Base-by-base conservation (phyloP, 768 basidiomycete species). In the Macrolepiota fuliginosa region DNA sequence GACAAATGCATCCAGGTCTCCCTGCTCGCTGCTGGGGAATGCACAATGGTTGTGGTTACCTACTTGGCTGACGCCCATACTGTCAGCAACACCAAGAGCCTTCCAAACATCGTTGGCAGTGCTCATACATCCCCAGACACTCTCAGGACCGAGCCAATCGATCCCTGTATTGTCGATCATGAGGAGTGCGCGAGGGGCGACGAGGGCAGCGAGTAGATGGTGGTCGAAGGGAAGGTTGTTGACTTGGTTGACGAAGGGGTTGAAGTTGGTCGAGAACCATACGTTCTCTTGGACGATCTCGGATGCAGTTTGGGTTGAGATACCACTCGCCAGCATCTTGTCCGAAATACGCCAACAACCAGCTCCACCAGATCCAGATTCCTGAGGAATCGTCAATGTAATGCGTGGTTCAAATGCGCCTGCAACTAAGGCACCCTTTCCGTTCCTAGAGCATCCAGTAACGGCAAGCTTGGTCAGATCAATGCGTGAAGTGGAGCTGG, bases 201-300 rank as follows among this genome's bases (percentile, higher is more conserved):
- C 76, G 58, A 87, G 68, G 0, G 75, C 84, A 6, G 81, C 76
- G 64, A 86, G 82, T 67, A 80, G 58, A 69, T 87, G 84, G 71
- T 87, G 85, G 72, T 87, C 85, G 70, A 79, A 79, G 11, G 84
- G 83, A n/a, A 87, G 79, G 56, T 64, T 68, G 66, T 71, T 69
- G 32, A 85, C 73, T 45, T 73, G 70, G 70, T 76, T 78, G 6
- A 79, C 79, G 71, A 76, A 85, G 58, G 74, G 71, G 57, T 79
- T 71, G 71, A 85, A 85, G 55, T 67, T 69, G 17, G 77, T 72
- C 29, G 81, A 81, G 78, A 85, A 83, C 84, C 85, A 87, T 35
- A 84, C 83, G 69, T 87, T 85, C 74, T 87, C 84, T 45, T 71
- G 71, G 58, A 87, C 79, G 65, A 87, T 87, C 69, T 87, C 81